Evolutionary conservation across 176 grass and related monocot genomes (phyloP).

Genomic region (Aegilops tauschii): DNA sequence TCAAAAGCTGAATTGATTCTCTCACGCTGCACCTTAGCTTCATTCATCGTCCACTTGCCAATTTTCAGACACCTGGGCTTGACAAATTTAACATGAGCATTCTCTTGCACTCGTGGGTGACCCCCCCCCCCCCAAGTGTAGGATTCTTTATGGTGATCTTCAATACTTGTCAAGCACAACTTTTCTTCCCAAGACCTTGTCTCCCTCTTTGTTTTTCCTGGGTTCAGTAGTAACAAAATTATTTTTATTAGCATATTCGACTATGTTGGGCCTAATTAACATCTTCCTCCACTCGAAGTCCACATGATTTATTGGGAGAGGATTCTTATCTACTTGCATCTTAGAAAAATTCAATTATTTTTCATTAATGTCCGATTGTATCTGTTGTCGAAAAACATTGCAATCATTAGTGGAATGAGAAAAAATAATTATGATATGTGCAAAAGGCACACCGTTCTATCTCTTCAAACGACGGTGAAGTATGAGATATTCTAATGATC

Average conservation of each 20-base stretch:
- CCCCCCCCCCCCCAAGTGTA: background rate
- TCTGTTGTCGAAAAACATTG: background rate
- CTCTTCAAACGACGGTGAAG: background rate
- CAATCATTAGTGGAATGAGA: background rate
- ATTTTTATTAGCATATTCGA: background rate
- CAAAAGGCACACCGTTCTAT: background rate
- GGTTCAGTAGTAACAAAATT: background rate
- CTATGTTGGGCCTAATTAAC: background rate
- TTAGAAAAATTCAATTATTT: background rate
- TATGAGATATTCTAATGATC: background rate
- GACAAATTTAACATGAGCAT: background rate
- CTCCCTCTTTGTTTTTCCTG: background rate
- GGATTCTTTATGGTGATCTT: background rate
- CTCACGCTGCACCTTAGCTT: background rate
- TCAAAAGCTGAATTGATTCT: background rate
- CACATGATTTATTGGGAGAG: background rate
- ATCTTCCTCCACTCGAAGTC: background rate
- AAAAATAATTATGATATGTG: background rate
- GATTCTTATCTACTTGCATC: background rate
- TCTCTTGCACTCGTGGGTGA: background rate
- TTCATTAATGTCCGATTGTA: background rate
- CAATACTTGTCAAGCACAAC: background rate
- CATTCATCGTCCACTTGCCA: background rate
- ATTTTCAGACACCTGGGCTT: background rate
- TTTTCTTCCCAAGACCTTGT: background rate